Evolutionary conservation across 441 rosid genomes (phyloP).

Genomic region (Sinapis alba): DNA sequence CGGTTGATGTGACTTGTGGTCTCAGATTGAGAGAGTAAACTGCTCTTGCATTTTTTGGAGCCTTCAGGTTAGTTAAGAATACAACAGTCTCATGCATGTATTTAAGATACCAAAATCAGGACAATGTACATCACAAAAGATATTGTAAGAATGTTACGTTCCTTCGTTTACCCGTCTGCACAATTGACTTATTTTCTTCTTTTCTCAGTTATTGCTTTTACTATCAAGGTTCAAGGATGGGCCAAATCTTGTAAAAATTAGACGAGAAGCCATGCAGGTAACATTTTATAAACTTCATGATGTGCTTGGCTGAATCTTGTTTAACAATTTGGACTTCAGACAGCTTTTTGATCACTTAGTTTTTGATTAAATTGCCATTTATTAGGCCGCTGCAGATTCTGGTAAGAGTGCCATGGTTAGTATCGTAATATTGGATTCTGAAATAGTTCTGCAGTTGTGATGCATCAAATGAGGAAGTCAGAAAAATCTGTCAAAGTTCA

Average conservation of each 20-base stretch:
- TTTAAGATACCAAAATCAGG: neutral
- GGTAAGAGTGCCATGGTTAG: conserved; percentile 95
- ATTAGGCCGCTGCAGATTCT: conserved; percentile 95
- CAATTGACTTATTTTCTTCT: neutral
- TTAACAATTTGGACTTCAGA: neutral
- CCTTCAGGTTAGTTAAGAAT: conserved; percentile 66
- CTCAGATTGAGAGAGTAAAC: conserved; percentile 97
- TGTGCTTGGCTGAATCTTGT: neutral
- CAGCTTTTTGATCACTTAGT: conserved; percentile 3
- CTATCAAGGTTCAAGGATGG: too few species aligned
- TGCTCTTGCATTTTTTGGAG: conserved; percentile 91
- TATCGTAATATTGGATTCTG: conserved; percentile 81
- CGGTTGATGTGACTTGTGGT: conserved; percentile 95
- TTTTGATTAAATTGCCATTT: conserved; percentile 7
- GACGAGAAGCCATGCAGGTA: too few species aligned
- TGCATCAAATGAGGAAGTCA: too few species aligned
- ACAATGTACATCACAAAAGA: neutral
- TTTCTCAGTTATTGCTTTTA: too few species aligned
- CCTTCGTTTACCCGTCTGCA: neutral
- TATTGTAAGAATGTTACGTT: neutral
- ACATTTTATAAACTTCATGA: too few species aligned
- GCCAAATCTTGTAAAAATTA: too few species aligned
- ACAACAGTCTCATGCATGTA: neutral
- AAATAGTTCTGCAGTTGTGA: too few species aligned
- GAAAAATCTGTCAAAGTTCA: too few species aligned